phyloP scores from a whole-genome alignment of 2,329 filamentous ascomycete genomes.

The Alternaria triticina region DNA sequence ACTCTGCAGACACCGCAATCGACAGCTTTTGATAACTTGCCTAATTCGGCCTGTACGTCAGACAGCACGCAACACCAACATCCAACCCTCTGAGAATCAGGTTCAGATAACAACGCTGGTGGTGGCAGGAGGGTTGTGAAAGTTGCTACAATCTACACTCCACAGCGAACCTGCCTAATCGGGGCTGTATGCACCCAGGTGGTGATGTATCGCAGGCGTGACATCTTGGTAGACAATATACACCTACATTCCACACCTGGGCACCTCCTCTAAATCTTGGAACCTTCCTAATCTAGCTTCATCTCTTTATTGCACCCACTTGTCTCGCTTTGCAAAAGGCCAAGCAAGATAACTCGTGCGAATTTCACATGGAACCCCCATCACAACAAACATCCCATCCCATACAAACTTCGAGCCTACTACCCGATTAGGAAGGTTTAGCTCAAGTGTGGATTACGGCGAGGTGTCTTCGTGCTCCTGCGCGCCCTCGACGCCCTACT shows the following conservation, averaged over 20 bases:
- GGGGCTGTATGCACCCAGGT: neutral
- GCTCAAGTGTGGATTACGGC: accelerated
- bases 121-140: neutral
- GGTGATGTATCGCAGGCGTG: neutral
- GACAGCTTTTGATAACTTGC: neutral
- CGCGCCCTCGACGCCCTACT: neutral
- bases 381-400: neutral
- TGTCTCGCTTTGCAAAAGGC: too few species aligned
- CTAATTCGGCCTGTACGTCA: neutral
- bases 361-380: too few species aligned
- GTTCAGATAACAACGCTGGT: neutral
- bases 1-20: neutral
- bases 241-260: neutral
- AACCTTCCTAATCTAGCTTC: neutral
- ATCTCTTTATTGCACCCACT: too few species aligned
- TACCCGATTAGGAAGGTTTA: neutral
- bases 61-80: neutral
- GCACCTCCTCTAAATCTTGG: too few species aligned
- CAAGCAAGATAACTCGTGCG: too few species aligned
- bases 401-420: neutral
- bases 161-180: neutral
- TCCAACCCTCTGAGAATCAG: neutral
- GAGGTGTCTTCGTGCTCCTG: neutral
- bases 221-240: neutral
- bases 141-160: neutral